Base-by-base conservation (phyloP, 495 filamentous ascomycete species). In the Xylaria intraflava region DNA sequence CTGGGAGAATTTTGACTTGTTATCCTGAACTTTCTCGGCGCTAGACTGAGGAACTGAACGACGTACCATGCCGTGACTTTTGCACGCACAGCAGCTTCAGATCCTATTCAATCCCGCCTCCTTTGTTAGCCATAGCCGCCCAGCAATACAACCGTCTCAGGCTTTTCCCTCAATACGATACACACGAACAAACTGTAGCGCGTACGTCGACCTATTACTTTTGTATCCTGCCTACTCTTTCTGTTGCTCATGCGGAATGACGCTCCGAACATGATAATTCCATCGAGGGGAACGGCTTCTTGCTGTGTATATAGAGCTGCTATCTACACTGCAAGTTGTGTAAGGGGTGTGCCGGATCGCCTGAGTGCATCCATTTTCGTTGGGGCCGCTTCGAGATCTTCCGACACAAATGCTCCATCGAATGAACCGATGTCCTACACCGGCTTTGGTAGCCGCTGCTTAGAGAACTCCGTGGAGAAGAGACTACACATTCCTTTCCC, bases 361-460 rank as follows among this genome's bases (percentile, higher is more conserved):
- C 50, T 36, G 38, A 53, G n/a, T 53, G 20, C 24, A 31, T 53
- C 9, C 50, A 39, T 26, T 4, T 53, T 12, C 50, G 46, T 24
- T 53, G 35, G 38, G 50, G 46, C 12, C 46, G 50, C 40, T 45
- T 53, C 26, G 39, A 44, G 19, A 45, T 53, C 50, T 53, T 53
- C 19, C 50, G 50, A 16, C 19, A 17, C 17, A 8, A 46, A n/a
- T 53, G 40, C 24, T 38, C 38, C 27, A 3, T 31, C 24, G 45
- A 48, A 46, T 30, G 47, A 44, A 11, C 44, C 10, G 43, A 39
- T 9, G 53, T 44, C 12, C 27, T 56, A 33, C 9, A 19, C 38
- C 58, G 58, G n/a, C 58, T 61, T 36, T 61, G 58, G 53, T 49
- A 27, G 10, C 56, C 26, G 49, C 53, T 11, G 19, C 53, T 17